These are phyloP conservation scores for Nannizzia gypsea DNA, from an alignment of 2,329 filamentous ascomycete genomes.

Conservation along the genomic window DNA sequence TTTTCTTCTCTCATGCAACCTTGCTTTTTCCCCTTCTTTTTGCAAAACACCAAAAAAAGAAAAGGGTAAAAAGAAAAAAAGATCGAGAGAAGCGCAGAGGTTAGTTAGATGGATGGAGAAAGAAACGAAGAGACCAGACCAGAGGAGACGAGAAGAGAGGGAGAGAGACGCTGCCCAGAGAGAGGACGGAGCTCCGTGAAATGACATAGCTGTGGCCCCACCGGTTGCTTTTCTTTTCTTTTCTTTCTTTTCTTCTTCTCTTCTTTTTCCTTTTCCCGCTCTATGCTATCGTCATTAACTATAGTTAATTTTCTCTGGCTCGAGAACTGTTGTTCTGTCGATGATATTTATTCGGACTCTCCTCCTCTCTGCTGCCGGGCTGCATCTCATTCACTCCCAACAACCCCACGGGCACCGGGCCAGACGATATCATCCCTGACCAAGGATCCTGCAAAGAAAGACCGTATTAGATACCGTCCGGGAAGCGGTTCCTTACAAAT, in stretches of 20 bases:
- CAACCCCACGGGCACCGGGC: neutral
- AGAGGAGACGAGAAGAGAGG: neutral
- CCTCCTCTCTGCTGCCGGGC: neutral
- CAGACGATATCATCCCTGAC: neutral
- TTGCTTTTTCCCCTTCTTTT: neutral
- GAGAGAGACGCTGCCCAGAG: neutral
- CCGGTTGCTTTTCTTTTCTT: neutral
- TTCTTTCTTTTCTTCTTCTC: neutral
- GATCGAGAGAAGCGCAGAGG: neutral
- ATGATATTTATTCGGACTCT: neutral
- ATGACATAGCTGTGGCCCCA: conserved; percentile 2
- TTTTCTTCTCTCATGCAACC: neutral
- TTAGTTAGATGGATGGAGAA: no score
- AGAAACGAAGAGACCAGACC: no score
- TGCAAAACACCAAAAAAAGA: neutral
- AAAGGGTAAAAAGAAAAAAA: neutral
- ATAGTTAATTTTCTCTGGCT: neutral
- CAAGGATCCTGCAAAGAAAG: neutral
- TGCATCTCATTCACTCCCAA: neutral
- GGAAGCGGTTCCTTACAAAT: neutral
- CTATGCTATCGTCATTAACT: neutral
- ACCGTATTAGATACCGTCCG: neutral
- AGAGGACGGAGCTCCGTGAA: neutral
- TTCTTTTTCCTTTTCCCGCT: neutral
- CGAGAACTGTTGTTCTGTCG: neutral